A percentile compares a stretch with the other conserved stretches of the same genome.
Conservation (phyloP, 2,329 filamentous ascomycete species). For the Stemphylium lycopersici region DNA sequence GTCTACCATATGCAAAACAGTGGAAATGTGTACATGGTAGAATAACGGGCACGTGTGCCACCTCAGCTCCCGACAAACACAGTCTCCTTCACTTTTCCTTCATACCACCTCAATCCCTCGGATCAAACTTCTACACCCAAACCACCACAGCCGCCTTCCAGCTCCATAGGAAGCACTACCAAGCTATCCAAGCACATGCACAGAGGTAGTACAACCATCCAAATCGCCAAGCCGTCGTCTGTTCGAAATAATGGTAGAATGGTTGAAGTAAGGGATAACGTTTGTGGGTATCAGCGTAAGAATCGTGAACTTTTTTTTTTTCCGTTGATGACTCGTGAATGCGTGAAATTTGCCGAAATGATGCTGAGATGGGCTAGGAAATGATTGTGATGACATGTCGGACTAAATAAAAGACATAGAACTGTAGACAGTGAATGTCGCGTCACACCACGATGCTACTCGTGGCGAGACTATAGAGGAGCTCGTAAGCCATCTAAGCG, state of each 20-base stretch:
- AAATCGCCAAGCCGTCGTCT: constrained; percentile 48
- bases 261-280: constrained; percentile 44
- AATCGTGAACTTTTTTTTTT: constrained; percentile 48
- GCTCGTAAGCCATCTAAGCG: constrained; percentile 32
- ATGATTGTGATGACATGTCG: constrained; percentile 38
- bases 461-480: constrained; percentile 9
- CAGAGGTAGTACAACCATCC: constrained; percentile 29
- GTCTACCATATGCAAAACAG: constrained; percentile 21
- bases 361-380: constrained; percentile 40
- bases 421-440: constrained; percentile 14
- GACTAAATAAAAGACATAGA: constrained; percentile 20
- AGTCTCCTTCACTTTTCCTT: constrained; percentile 31
- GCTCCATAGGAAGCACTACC: constrained; percentile 27
- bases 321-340: constrained; percentile 46
- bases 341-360: constrained; percentile 45
- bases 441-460: constrained; percentile 27
- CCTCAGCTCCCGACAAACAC: constrained; percentile 39
- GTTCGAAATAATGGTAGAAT: constrained; percentile 46
- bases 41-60: constrained; percentile 25
- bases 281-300: constrained; percentile 54
- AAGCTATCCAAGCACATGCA: constrained; percentile 35
- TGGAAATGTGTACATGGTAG: constrained; percentile 20
- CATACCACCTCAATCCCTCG: constrained; percentile 32
- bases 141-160: constrained; percentile 44
- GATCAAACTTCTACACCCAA: constrained; percentile 33